These are phyloP conservation scores for Neospermospora avenae DNA, from an alignment of 2,329 filamentous ascomycete genomes.

Conservation along the genomic window DNA sequence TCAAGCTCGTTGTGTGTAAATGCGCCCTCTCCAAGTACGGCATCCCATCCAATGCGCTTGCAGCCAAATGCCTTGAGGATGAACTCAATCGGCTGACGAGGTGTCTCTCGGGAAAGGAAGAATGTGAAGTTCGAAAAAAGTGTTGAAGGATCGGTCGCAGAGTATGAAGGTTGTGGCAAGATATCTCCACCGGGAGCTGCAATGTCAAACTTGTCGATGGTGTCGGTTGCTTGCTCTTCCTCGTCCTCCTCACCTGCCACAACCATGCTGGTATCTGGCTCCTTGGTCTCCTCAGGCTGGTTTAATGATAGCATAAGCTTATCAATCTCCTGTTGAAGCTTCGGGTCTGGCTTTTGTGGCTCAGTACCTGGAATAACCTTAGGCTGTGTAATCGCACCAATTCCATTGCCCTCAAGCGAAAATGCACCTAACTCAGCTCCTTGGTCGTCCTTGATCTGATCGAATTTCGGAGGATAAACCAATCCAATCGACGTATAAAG, in stretches of 20 bases:
- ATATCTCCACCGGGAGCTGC: constrained; percentile 80
- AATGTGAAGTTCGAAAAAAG: constrained; percentile 88
- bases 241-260: constrained; percentile 39
- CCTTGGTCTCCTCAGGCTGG: constrained; percentile 42
- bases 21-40: constrained; percentile 83
- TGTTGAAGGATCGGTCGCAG: constrained; percentile 64
- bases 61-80: constrained; percentile 91
- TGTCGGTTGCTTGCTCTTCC: constrained; percentile 51
- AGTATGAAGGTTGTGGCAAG: constrained; percentile 71
- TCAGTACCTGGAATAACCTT: constrained; percentile 51
- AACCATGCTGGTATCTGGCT: constrained; percentile 41
- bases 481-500: constrained; percentile 88
- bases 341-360: constrained; percentile 54
- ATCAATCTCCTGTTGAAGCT: constrained; percentile 63
- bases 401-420: constrained; percentile 74
- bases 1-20: constrained; percentile 89
- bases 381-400: constrained; percentile 50
- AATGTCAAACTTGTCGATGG: constrained; percentile 89
- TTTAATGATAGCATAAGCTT: constrained; percentile 68
- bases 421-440: constrained; percentile 90
- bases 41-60: constrained; percentile 93
- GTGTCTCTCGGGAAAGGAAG: constrained; percentile 91
- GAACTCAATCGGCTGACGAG: constrained; percentile 86
- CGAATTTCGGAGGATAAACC: constrained; percentile 95
- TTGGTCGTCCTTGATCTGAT: constrained; percentile 79